Evolutionary conservation across 106 monocot genomes (phyloP).

Genomic region (Dioscorea zingiberensis): DNA sequence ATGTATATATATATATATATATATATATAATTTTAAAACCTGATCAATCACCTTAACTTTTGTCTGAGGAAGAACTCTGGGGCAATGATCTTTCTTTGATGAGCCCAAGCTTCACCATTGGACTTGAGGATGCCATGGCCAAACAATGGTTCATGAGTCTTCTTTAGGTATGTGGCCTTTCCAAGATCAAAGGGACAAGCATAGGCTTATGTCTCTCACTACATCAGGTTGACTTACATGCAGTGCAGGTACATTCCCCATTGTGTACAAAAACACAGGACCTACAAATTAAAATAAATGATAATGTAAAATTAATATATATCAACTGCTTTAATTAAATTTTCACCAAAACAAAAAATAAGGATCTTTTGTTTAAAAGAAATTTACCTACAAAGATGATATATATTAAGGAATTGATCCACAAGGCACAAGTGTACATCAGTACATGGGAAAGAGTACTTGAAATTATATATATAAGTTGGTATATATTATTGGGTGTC

Average conservation of each 20-base stretch:
- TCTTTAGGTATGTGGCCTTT: conserved; percentile 44
- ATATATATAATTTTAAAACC: neutral
- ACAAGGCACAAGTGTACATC: too few species aligned
- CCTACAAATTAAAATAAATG: conserved; percentile 22
- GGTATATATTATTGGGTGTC: too few species aligned
- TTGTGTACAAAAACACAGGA: conserved; percentile 38
- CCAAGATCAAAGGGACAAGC: conserved; percentile 55
- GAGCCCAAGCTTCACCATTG: conserved; percentile 50
- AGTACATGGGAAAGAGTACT: too few species aligned
- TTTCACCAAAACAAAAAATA: too few species aligned
- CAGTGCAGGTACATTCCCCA: conserved; percentile 28
- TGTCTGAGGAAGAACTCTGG: conserved; percentile 73
- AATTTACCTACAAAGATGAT: too few species aligned
- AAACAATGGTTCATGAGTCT: conserved; percentile 50
- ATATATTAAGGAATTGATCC: too few species aligned
- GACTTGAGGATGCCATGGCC: conserved; percentile 57
- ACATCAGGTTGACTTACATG: conserved; percentile 58
- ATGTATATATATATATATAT: neutral
- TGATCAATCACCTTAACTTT: conserved; percentile 49
- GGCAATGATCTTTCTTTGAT: conserved; percentile 74
- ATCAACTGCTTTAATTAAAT: too few species aligned
- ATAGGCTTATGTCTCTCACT: conserved; percentile 53
- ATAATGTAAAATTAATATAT: neutral
- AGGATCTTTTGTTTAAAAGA: too few species aligned
- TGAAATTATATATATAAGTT: too few species aligned